Conservation (phyloP, 2,329 filamentous ascomycete species). For the Fusarium sp. region DNA sequence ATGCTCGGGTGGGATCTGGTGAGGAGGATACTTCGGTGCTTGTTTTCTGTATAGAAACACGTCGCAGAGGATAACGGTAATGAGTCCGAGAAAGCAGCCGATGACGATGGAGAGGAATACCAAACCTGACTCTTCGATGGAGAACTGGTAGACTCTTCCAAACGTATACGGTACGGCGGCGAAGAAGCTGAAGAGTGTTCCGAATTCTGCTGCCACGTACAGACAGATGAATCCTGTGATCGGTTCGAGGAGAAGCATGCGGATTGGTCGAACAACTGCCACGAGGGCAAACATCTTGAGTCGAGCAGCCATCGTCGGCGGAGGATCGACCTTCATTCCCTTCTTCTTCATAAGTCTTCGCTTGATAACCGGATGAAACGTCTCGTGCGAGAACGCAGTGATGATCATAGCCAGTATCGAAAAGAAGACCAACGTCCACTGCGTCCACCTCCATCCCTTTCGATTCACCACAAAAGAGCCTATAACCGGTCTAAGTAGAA, state of each 20-base stretch:
- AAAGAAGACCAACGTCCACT: slow-evolving; percentile 61
- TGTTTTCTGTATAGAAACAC: slow-evolving; percentile 53
- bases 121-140: slow-evolving; percentile 52
- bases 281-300: slow-evolving; percentile 51
- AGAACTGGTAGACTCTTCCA: slow-evolving; percentile 55
- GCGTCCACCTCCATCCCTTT: slow-evolving; percentile 63
- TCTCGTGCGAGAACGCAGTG: slow-evolving; percentile 60
- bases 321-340: slow-evolving; percentile 40
- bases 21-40: slow-evolving; percentile 44
- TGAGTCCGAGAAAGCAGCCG: slow-evolving; percentile 55
- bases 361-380: slow-evolving; percentile 63
- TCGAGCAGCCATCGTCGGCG: slow-evolving; percentile 37
- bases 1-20: slow-evolving; percentile 61
- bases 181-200: slow-evolving; percentile 63
- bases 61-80: slow-evolving; percentile 54
- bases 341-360: slow-evolving; percentile 50
- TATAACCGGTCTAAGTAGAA: slow-evolving; percentile 52
- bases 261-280: slow-evolving; percentile 60
- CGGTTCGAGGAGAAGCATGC: slow-evolving; percentile 70
- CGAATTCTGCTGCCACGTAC: slow-evolving; percentile 62
- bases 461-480: slow-evolving; percentile 58
- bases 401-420: slow-evolving; percentile 49
- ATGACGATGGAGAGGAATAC: slow-evolving; percentile 58
- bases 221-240: slow-evolving; percentile 66
- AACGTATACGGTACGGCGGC: slow-evolving; percentile 61